Percentiles rank a stretch among this genome's conserved stretches.
phyloP scores from a whole-genome alignment of 1,284 basidiomycete genomes.

The Ceratobasidium papillatum region DNA sequence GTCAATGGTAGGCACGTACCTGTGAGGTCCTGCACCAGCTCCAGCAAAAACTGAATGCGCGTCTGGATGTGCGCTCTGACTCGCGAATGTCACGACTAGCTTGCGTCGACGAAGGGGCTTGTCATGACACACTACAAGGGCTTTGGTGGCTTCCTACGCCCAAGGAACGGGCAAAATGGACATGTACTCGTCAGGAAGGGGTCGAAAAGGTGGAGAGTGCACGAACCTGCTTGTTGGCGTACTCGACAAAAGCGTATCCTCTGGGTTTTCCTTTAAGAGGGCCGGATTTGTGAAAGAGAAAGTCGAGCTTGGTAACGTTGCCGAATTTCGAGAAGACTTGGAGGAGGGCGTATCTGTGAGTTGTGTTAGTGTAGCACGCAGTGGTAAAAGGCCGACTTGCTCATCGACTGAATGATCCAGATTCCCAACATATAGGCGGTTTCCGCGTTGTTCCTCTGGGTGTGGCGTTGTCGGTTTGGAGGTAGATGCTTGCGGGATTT shows the following conservation, averaged over 20 bases:
- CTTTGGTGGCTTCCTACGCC: conserved; percentile 83
- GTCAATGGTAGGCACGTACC: conserved; percentile 44
- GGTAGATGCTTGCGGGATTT: conserved; percentile 22
- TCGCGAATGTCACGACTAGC: conserved; percentile 88
- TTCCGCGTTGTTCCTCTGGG: conserved; percentile 36
- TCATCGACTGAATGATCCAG: conserved; percentile 89
- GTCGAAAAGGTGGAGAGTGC: conserved; percentile 15
- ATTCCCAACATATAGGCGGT: conserved; percentile 89
- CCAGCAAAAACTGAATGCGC: conserved; percentile 47
- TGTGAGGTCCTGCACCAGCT: conserved; percentile 24
- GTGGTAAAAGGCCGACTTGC: conserved; percentile 58
- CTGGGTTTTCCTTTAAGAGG: conserved; percentile 89
- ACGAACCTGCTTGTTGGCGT: conserved; percentile 79
- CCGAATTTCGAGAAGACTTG: conserved; percentile 92
- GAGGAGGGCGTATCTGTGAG: conserved; percentile 78
- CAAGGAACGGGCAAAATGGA: conserved; percentile 44
- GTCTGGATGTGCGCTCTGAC: conserved; percentile 67
- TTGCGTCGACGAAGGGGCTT: conserved; percentile 86
- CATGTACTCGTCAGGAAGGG: conserved; percentile 46
- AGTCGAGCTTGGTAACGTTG: conserved; percentile 91
- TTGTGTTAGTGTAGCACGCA: not conserved
- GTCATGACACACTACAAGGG: conserved; percentile 78
- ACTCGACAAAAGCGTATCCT: conserved; percentile 96
- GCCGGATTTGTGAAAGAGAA: conserved; percentile 93
- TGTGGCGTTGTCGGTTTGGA: conserved; percentile 8